Base-by-base conservation (phyloP, 2,329 filamentous ascomycete genomes). In the Neonectria faginata region DNA sequence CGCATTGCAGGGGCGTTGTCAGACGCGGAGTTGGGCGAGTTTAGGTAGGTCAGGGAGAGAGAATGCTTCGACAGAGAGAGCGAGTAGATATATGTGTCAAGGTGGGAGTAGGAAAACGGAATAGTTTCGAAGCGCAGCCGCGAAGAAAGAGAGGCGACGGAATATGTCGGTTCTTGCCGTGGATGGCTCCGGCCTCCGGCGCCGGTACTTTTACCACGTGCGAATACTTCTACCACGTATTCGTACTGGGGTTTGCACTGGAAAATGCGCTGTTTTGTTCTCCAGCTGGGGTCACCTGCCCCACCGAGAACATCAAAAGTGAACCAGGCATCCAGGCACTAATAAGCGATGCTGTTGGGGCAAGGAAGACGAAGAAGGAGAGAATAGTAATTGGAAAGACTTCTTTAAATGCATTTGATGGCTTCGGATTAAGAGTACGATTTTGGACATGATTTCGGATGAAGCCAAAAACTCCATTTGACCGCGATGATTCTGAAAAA, bases 141-240 rank as follows among this genome's bases (percentile, higher is more conserved):
- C n/a, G n/a, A 33, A 51, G 44, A 27, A 58, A 45, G 62, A 57
- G 55, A 51, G 45, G 10, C 44, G 54, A 66, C 72, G 72, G 70
- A 66, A 74, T 73, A 73, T 70, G 57, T 74, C 72, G 72, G 72
- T 70, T 68, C 64, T 63, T 25, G 18, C 48, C 47, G 47, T 50
- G 14, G 14, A 27, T 12, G 45, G 36, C 14, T 44, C 33, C 33
- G 42, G 55, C 31, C 29, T 39, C 31, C 14, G 56, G 54, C 11
- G 29, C 14, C 8, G 41, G 36, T 16, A 29, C 16, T 25, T 44
- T 39, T 36, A 16, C 33, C 12, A 36, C 33, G 33, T 36, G 12
- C 33, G 31, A 36, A 36, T 36, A 36, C 12, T 36, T 36, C 6
- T 16, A 16, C 6, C 33, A 39, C 36, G 36, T 39, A 39, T 39